Evolutionary conservation across 495 filamentous ascomycete species (phyloP).

Genomic region (Pseudoneurospora amorphoporcata): DNA sequence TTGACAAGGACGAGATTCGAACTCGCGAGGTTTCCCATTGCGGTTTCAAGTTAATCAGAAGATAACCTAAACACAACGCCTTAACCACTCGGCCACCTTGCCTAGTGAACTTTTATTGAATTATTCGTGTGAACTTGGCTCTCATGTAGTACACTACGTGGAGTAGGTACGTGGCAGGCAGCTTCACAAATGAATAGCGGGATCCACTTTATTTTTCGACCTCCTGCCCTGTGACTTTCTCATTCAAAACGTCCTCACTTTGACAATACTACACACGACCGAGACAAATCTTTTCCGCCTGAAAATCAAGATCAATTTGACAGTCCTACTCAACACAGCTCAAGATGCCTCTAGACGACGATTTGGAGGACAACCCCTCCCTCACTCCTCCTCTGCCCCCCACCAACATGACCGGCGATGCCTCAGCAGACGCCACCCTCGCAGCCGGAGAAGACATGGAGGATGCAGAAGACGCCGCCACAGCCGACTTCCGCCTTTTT

Average conservation of each 20-base stretch:
- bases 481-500: conserved; percentile 80
- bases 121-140: not conserved
- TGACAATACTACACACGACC: not conserved
- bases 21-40: conserved; percentile 15
- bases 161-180: not conserved
- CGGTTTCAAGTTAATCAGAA: conserved; percentile 7
- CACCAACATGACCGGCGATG: not conserved
- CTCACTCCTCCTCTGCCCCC: not conserved
- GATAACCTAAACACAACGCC: conserved; percentile 41
- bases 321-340: not conserved
- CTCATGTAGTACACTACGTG: not conserved
- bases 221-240: not conserved
- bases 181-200: not conserved
- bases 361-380: conserved; percentile 23
- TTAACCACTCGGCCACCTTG: conserved; percentile 43
- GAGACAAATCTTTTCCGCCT: not conserved
- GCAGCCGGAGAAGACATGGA: conserved; percentile 34
- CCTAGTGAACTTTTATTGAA: not conserved
- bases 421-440: not conserved
- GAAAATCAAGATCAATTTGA: not conserved
- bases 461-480: conserved; percentile 52
- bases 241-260: not conserved
- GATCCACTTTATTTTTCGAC: not conserved
- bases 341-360: conserved; percentile 36
- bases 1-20: conserved; percentile 19